Evolutionary conservation across 352 stramenopile species (phyloP), one percentile per base, ranked within the genome.

Genomic region (Sclerospora graminicola): DNA sequence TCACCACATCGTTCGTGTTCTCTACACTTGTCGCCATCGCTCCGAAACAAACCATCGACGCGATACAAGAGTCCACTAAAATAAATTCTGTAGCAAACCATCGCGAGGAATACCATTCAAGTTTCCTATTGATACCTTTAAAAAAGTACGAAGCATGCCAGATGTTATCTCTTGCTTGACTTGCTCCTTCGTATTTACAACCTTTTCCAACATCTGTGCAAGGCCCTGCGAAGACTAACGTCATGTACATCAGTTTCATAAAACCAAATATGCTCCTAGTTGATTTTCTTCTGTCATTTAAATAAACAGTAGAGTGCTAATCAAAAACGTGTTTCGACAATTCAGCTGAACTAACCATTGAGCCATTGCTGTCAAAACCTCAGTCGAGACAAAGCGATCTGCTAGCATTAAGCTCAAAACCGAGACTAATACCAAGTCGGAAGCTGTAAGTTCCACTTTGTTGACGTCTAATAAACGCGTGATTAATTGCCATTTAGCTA

Each of bases 231-330:
- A 20, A 60, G 35, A 2, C 32, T 8, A 85, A 51, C 26, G 69
- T 85, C 52, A 85, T 71, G 44, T 86, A 89, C 39, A 85, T 69
- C 35, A 86, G 77, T 57, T 86, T 84, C 27, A 82, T 30, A 11
- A 86, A 39, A n/a, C 54, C 16, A 84, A 21, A 13, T 55, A 71
- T 13, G 53, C 51, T 11, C 11, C 47, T 4, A 42, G 32, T 8
- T 60, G 39, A 7, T 60, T 48, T 27, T 32, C 33, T 8, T 20
- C 37, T 5, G 42, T 26, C 6, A 54, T 13, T 5, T 50, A 31
- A 0, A 59, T 24, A 7, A 40, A 24, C 28, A 77, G 26, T 1
- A 76, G 13, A 28, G 41, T 46, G 8, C 0, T 14, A 16, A 16
- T 8, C 15, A 19, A 5, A 4, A 8, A 30, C 7, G 10, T 33